Conservation (phyloP, 345 rosid genomes). For the Brassica cretica region DNA sequence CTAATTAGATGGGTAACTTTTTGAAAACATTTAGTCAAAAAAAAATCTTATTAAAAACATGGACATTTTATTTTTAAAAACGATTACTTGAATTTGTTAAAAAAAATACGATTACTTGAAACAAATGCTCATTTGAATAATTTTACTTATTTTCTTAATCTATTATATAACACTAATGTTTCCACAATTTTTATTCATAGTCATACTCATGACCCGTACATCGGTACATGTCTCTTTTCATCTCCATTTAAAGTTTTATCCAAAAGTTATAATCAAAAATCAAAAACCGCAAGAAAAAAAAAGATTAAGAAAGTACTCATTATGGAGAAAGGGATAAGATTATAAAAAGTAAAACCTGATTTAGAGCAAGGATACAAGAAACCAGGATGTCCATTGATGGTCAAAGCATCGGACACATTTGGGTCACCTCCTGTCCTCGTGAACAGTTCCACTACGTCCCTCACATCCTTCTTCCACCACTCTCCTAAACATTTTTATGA, state of each 20-base stretch:
- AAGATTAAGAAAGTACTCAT: background rate
- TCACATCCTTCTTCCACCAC: slow-evolving; percentile 52
- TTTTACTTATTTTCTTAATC: background rate
- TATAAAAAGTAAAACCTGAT: slow-evolving; percentile 20
- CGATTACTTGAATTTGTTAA: too few relatives aligned
- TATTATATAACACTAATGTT: background rate
- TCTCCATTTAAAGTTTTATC: background rate
- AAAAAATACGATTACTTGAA: too few relatives aligned
- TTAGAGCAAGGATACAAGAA: slow-evolving; percentile 43
- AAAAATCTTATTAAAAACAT: too few relatives aligned
- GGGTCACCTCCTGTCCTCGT: slow-evolving; percentile 35
- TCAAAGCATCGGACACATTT: slow-evolving; percentile 49
- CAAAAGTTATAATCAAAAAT: background rate
- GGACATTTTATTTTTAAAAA: too few relatives aligned
- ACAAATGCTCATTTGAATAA: background rate
- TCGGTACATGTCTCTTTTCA: background rate
- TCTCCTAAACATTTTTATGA: slow-evolving; percentile 29
- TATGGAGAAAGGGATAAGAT: background rate
- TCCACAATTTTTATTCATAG: background rate
- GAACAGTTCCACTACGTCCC: slow-evolving; percentile 17
- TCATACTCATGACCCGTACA: background rate
- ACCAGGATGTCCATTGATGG: slow-evolving; percentile 58
- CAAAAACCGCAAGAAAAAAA: background rate
- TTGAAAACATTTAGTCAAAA: too few relatives aligned
- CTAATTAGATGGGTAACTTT: background rate